Evolutionary conservation across 352 stramenopile genomes (phyloP).

Genomic region (Globisporangium solare): DNA sequence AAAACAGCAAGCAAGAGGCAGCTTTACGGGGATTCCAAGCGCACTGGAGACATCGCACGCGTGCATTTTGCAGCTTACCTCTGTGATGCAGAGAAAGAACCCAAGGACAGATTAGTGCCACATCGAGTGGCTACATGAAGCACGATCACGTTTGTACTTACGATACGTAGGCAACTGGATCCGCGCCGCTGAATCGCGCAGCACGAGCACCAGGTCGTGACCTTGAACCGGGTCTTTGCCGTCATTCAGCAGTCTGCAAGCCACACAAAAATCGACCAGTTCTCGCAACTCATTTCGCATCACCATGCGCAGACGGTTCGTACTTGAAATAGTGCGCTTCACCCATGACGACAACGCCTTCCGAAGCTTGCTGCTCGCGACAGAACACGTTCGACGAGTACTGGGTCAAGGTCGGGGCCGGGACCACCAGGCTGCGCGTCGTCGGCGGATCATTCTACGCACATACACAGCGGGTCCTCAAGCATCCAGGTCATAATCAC

Average conservation of each 20-base stretch:
- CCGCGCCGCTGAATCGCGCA: slow-evolving; percentile 46
- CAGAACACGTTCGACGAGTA: slow-evolving; percentile 78
- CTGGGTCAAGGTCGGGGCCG: slow-evolving; percentile 65
- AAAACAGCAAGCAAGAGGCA: not conserved
- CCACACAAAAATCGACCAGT: not conserved
- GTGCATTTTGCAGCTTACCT: not conserved
- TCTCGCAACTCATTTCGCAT: not conserved
- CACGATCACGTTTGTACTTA: slow-evolving; percentile 24
- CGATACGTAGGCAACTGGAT: slow-evolving; percentile 33
- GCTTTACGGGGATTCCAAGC: not conserved
- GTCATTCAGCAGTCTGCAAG: slow-evolving; percentile 44
- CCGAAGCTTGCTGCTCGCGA: slow-evolving; percentile 31
- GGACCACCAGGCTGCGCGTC: slow-evolving; percentile 45
- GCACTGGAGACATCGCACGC: not conserved
- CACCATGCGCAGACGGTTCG: not conserved
- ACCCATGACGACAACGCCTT: slow-evolving; percentile 32
- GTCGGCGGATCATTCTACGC: slow-evolving; percentile 71
- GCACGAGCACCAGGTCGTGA: slow-evolving; percentile 54
- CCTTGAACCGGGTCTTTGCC: slow-evolving; percentile 48
- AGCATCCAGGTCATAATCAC: not conserved
- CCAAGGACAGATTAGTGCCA: not conserved
- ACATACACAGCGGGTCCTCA: not conserved
- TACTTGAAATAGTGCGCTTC: slow-evolving; percentile 59
- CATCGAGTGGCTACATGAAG: slow-evolving; percentile 17
- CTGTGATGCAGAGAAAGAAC: not conserved